A percentile compares a stretch with the other conserved stretches of the same genome.
These are phyloP conservation scores for Monosporozyma aerobia DNA, from an alignment of 805 yeast genomes.

Conservation along the genomic window DNA sequence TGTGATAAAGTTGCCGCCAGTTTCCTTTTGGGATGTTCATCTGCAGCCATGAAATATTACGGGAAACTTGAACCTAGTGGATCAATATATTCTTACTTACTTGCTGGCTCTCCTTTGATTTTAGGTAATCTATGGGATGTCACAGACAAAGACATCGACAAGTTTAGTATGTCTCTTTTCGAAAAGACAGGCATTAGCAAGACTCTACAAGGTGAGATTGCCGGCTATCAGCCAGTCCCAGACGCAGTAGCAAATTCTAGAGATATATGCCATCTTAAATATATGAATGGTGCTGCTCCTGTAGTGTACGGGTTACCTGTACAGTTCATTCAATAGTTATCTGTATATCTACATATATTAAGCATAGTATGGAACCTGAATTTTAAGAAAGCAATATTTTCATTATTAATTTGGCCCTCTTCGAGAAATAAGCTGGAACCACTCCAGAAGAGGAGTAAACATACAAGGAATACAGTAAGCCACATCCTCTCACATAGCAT, in stretches of 20 bases:
- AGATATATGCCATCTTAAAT: constrained; percentile 56
- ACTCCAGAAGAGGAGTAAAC: background rate
- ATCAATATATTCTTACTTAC: constrained; percentile 62
- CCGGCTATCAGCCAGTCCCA: constrained; percentile 31
- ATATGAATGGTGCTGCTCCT: constrained; percentile 88
- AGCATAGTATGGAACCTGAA: background rate
- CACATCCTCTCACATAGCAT: background rate
- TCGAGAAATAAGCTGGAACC: background rate
- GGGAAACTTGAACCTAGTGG: constrained; percentile 69
- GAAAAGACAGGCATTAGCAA: constrained; percentile 54
- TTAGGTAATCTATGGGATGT: constrained; percentile 93
- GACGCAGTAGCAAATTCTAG: constrained; percentile 57
- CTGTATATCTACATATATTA: background rate
- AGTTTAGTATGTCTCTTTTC: constrained; percentile 54
- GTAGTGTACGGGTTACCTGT: constrained; percentile 79
- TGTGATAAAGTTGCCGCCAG: constrained; percentile 43
- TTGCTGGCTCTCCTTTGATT: constrained; percentile 75
- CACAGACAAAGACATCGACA: constrained; percentile 90
- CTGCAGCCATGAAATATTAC: constrained; percentile 52
- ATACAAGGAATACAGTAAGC: background rate
- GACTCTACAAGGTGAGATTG: constrained; percentile 14
- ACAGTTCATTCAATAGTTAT: background rate
- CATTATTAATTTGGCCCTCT: background rate
- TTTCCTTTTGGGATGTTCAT: constrained; percentile 81
- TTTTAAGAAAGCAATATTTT: background rate